These are phyloP conservation scores for Phytomonas francai DNA, from an alignment of 208 protist genomes.

Conservation along the genomic window DNA sequence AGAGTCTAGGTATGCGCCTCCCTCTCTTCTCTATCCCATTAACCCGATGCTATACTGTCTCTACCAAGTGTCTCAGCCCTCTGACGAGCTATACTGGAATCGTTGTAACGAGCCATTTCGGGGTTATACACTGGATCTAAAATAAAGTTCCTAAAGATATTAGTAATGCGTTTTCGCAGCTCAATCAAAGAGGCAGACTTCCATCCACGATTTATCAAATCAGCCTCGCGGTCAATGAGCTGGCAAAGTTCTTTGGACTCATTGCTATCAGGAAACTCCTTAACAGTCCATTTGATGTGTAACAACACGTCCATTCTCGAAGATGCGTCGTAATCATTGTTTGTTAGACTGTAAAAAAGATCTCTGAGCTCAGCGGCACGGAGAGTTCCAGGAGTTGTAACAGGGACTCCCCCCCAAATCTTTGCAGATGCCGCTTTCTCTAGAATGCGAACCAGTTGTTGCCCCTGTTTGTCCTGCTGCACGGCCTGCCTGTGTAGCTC, in stretches of 20 bases:
- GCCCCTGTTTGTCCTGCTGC: slow-evolving; percentile 46
- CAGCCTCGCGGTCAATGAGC: slow-evolving; percentile 95
- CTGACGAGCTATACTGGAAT: background rate
- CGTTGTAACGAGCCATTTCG: slow-evolving; percentile 65
- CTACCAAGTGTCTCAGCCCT: background rate
- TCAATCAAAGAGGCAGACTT: slow-evolving; percentile 50
- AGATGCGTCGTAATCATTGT: slow-evolving; percentile 27
- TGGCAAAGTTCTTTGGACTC: slow-evolving; percentile 90
- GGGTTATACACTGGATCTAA: slow-evolving; percentile 95
- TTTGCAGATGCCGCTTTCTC: slow-evolving; percentile 78
- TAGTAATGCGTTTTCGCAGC: slow-evolving; percentile 81
- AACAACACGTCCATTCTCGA: slow-evolving; percentile 92
- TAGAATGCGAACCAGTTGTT: slow-evolving; percentile 54
- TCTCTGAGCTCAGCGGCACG: slow-evolving; percentile 92
- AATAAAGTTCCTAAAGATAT: slow-evolving; percentile 93
- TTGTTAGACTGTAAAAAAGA: slow-evolving; percentile 80
- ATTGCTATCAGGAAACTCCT: slow-evolving; percentile 81
- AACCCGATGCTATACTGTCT: background rate
- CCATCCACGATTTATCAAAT: slow-evolving; percentile 92
- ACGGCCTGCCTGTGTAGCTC: slow-evolving; percentile 81
- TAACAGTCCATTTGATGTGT: slow-evolving; percentile 96
- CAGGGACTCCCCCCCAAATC: slow-evolving; percentile 69
- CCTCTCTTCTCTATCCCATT: too few relatives aligned
- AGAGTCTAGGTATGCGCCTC: background rate
- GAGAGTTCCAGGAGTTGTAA: slow-evolving; percentile 86